Percentiles rank a stretch among this genome's conserved stretches.
phyloP scores from a whole-genome alignment of 164 flowering plant species.

The Tinospora cordifolia region DNA sequence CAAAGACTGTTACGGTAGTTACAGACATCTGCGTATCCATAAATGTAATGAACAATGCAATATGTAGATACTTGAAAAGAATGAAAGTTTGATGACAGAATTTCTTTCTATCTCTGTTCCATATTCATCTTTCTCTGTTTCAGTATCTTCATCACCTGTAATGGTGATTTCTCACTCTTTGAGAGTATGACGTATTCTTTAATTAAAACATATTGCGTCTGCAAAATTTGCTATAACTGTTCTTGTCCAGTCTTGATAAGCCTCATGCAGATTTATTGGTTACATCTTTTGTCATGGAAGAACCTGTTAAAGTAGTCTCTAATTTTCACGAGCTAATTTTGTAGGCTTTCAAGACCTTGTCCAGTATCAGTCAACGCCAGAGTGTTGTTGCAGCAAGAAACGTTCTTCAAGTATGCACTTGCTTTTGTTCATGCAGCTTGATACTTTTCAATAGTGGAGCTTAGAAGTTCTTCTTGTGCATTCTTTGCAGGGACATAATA shows the following conservation, averaged over 20 bases:
- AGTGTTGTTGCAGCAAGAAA: constrained; percentile 78
- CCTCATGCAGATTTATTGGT: constrained; percentile 8
- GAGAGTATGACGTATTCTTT: neutral
- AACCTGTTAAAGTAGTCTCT: neutral
- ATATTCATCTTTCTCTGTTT: no score
- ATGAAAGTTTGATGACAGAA: no score
- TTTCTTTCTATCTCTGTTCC: no score
- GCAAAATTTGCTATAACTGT: neutral
- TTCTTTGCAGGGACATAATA: constrained; percentile 74
- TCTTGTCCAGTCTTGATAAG: neutral
- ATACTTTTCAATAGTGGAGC: neutral
- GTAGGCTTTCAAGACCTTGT: constrained; percentile 74
- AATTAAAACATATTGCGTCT: neutral
- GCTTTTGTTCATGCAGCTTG: neutral
- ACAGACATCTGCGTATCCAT: no score
- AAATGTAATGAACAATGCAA: no score
- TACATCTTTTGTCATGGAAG: constrained; percentile 1
- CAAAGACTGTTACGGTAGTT: no score
- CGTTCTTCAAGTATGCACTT: constrained; percentile 60
- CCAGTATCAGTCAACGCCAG: constrained; percentile 69
- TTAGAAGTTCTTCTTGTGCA: constrained; percentile 3
- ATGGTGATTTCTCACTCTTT: no score
- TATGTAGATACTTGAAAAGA: no score
- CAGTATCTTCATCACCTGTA: no score
- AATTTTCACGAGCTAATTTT: no score